phyloP scores from a whole-genome alignment of 805 yeast genomes.

The Ogataea ramenticola region DNA sequence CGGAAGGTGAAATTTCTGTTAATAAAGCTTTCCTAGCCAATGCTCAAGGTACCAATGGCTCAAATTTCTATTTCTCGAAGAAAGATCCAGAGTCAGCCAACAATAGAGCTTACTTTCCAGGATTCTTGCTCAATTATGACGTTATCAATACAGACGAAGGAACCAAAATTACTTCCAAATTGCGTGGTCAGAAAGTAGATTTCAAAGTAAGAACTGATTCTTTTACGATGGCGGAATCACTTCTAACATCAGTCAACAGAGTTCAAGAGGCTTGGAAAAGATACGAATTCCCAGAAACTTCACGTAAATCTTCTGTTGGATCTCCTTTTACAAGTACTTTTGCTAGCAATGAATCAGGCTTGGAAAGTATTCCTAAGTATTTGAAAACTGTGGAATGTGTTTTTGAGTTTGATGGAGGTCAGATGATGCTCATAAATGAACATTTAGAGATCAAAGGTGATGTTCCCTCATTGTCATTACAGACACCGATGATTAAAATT shows the following conservation, averaged over 20 bases:
- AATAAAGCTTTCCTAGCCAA: slow-evolving; percentile 64
- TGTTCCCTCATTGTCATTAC: slow-evolving; percentile 50
- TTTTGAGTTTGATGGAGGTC: slow-evolving; percentile 65
- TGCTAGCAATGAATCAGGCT: slow-evolving; percentile 17
- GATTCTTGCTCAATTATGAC: slow-evolving; percentile 50
- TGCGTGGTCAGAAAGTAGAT: slow-evolving; percentile 65
- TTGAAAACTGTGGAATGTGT: slow-evolving; percentile 38
- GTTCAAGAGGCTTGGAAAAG: slow-evolving; percentile 15
- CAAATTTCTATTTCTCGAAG: slow-evolving; percentile 38
- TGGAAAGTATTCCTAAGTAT: slow-evolving; percentile 7
- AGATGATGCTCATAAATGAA: slow-evolving; percentile 39
- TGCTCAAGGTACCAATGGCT: slow-evolving; percentile 52
- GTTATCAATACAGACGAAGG: slow-evolving; percentile 17
- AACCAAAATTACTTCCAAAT: slow-evolving; percentile 37
- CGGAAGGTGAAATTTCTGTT: slow-evolving; percentile 60
- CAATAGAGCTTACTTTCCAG: slow-evolving; percentile 64
- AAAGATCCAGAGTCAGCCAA: slow-evolving; percentile 37
- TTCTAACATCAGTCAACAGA: slow-evolving; percentile 36
- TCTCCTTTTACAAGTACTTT: slow-evolving; percentile 2
- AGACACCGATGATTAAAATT: slow-evolving; percentile 68
- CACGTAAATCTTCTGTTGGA: neutral
- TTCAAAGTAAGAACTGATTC: slow-evolving; percentile 55
- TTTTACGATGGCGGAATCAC: slow-evolving; percentile 44
- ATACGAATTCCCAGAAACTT: neutral
- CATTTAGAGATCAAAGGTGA: slow-evolving; percentile 33